Percentiles rank a stretch among this genome's conserved stretches.
Evolutionary conservation across 2,329 filamentous ascomycete genomes (phyloP).

Genomic region (Gyromitra esculenta): DNA sequence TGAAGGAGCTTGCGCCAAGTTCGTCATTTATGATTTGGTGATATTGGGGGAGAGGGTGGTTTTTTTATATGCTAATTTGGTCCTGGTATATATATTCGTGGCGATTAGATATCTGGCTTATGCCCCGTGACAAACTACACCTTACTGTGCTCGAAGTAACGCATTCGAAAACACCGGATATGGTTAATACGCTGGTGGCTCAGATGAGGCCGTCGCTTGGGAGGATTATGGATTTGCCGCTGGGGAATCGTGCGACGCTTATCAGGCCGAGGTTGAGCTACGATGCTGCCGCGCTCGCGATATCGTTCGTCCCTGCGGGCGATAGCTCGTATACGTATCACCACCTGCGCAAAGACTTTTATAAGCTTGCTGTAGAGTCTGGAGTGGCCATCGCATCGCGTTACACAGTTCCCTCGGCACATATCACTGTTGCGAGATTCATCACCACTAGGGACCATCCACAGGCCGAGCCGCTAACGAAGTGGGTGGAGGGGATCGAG

Average conservation of each 20-base stretch:
- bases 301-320: slow-evolving; percentile 82
- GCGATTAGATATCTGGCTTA: slow-evolving; percentile 78
- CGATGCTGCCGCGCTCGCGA: slow-evolving; percentile 83
- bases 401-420: slow-evolving; percentile 88
- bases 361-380: slow-evolving; percentile 68
- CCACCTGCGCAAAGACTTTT: slow-evolving; percentile 84
- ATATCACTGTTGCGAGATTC: slow-evolving; percentile 87
- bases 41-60: neutral
- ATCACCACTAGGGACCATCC: slow-evolving; percentile 73
- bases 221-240: slow-evolving; percentile 63
- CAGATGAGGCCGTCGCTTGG: slow-evolving; percentile 68
- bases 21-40: slow-evolving; percentile 59
- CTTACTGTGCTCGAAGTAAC: slow-evolving; percentile 85
- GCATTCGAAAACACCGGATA: slow-evolving; percentile 76
- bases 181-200: slow-evolving; percentile 73
- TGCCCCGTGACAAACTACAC: slow-evolving; percentile 81
- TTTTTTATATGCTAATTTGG: too few relatives aligned
- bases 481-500: slow-evolving; percentile 77
- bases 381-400: slow-evolving; percentile 78
- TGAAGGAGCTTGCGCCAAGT: slow-evolving; percentile 75
- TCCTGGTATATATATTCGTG: neutral
- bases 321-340: slow-evolving; percentile 77
- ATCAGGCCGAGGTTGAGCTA: slow-evolving; percentile 85
- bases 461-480: slow-evolving; percentile 60
- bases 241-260: slow-evolving; percentile 67